Conservation (phyloP, 495 filamentous ascomycete genomes). For the Ascodesmis nigricans region DNA sequence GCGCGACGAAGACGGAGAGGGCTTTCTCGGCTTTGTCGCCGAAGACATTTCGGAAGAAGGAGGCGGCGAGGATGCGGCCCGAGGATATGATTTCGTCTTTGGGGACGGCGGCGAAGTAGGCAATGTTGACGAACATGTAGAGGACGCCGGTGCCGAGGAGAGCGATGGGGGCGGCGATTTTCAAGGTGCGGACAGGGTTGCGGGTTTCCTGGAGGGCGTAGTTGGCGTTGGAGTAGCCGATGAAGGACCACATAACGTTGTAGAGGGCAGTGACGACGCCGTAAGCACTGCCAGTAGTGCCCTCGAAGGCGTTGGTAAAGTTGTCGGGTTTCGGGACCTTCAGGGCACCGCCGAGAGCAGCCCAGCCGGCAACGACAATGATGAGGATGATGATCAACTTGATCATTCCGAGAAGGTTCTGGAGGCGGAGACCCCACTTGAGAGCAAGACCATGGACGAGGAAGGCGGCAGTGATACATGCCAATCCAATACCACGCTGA, state of each 20-base stretch:
- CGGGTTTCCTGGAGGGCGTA: constrained; percentile 60
- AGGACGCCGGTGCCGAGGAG: constrained; percentile 37
- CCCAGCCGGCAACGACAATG: constrained; percentile 25
- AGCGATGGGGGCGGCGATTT: constrained; percentile 38
- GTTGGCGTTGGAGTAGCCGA: constrained; percentile 44
- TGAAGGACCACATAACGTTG: constrained; percentile 53
- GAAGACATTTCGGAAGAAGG: constrained; percentile 5
- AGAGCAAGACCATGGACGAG: constrained; percentile 39
- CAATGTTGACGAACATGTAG: constrained; percentile 47
- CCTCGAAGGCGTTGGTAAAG: constrained; percentile 31
- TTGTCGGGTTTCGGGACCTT: constrained; percentile 36
- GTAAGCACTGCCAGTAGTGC: constrained; percentile 33
- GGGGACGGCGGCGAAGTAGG: constrained; percentile 31
- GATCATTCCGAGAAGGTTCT: constrained; percentile 42
- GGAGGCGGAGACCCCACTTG: constrained; percentile 40
- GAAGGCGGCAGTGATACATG: constrained; percentile 36
- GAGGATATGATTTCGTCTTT: constrained; percentile 19
- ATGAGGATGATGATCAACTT: constrained; percentile 48
- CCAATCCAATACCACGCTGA: constrained; percentile 38
- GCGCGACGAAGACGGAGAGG: constrained; percentile 46
- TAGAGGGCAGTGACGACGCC: constrained; percentile 41
- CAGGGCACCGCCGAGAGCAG: constrained; percentile 32
- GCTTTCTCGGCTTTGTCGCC: constrained; percentile 22
- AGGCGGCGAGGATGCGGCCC: constrained; percentile 4
- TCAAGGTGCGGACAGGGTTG: constrained; percentile 43